phyloP scores from a whole-genome alignment of 169 alveolate species.

The Eimeria maxima region DNA sequence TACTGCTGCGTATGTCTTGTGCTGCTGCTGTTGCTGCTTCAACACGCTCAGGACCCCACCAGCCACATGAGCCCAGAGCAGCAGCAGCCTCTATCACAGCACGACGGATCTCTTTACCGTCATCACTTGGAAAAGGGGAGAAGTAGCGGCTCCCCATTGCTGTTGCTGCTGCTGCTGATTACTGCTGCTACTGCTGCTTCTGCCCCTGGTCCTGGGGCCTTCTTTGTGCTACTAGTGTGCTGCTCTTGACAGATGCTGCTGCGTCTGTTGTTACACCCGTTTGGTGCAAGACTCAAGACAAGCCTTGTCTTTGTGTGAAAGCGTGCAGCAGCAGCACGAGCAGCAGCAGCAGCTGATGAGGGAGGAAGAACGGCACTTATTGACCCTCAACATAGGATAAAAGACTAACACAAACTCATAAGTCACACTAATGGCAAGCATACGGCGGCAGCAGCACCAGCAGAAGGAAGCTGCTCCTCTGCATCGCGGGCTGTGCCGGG shows the following conservation, averaged over 20 bases:
- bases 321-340: not conserved
- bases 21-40: conserved; percentile 25
- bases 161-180: not conserved
- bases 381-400: too few relatives aligned
- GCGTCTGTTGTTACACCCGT: not conserved
- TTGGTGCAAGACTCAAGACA: not conserved
- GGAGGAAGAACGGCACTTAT: not conserved
- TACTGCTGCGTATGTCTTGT: not conserved
- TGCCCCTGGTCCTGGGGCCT: not conserved
- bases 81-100: conserved; percentile 34
- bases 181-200: not conserved
- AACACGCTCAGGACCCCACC: conserved; percentile 21
- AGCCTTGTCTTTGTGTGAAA: not conserved
- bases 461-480: too few relatives aligned
- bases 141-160: conserved; percentile 41
- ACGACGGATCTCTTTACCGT: not conserved
- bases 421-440: too few relatives aligned
- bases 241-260: not conserved
- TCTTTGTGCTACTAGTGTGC: not conserved
- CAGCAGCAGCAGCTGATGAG: not conserved
- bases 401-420: too few relatives aligned
- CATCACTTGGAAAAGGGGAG: not conserved
- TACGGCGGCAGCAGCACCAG: too few relatives aligned
- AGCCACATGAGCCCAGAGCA: conserved; percentile 41
- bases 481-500: too few relatives aligned